Conservation (phyloP, 169 alveolate species). For the Plasmodium cynomolgi region DNA sequence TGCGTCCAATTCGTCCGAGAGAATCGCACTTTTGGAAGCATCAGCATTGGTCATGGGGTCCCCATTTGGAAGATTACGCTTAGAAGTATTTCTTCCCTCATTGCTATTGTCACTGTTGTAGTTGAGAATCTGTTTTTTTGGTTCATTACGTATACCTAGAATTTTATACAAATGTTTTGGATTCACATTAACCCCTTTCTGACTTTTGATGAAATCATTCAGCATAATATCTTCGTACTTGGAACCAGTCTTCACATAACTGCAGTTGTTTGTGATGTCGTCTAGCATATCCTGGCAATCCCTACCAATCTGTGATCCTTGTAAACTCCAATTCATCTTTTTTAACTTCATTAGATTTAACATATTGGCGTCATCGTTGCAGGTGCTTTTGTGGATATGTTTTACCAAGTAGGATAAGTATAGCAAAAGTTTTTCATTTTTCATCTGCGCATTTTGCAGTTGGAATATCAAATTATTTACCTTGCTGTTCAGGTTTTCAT, state of each 20-base stretch:
- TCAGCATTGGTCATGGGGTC: background rate
- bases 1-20: background rate
- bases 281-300: background rate
- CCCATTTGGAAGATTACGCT: background rate
- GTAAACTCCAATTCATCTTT: background rate
- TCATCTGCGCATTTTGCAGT: constrained; percentile 55
- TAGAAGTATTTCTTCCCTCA: background rate
- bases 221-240: background rate
- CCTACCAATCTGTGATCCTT: background rate
- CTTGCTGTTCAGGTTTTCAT: constrained; percentile 55
- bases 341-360: constrained; percentile 28
- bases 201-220: constrained; percentile 1
- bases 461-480: constrained; percentile 48
- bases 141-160: background rate
- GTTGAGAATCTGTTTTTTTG: background rate
- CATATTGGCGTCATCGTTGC: background rate
- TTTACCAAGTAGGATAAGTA: constrained; percentile 53
- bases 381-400: constrained; percentile 10
- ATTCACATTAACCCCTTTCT: background rate
- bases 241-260: background rate
- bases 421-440: constrained; percentile 59
- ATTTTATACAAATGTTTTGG: background rate
- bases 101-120: background rate
- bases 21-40: background rate
- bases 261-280: constrained; percentile 7